Conservation (phyloP, 1,139 yeast genomes). For the Geotrichum cucujoidarum region DNA sequence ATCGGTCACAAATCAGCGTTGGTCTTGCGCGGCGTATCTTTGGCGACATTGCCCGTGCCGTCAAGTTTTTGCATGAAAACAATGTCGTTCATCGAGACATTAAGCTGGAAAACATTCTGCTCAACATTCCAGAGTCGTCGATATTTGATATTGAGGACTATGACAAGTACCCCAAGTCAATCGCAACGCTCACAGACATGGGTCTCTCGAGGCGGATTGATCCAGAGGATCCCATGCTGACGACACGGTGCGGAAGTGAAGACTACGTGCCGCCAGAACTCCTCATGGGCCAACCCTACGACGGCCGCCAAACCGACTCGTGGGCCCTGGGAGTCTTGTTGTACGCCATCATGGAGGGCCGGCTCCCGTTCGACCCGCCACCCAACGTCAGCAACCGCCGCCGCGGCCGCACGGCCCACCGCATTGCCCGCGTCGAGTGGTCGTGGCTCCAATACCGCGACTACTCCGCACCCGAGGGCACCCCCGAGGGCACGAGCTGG, state of each 20-base stretch:
- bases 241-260: constrained; percentile 91
- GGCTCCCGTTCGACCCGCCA: constrained; percentile 77
- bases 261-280: constrained; percentile 95
- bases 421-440: constrained; percentile 94
- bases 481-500: constrained; percentile 36
- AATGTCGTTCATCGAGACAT: constrained; percentile 80
- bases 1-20: constrained; percentile 27
- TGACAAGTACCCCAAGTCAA: constrained; percentile 32
- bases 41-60: constrained; percentile 63
- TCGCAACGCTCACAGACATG: constrained; percentile 75
- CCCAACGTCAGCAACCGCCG: constrained; percentile 37
- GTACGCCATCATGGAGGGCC: constrained; percentile 73
- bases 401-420: constrained; percentile 66
- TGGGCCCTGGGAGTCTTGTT: constrained; percentile 95
- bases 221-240: constrained; percentile 54
- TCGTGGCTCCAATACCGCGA: constrained; percentile 49
- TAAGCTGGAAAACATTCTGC: constrained; percentile 58
- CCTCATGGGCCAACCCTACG: constrained; percentile 81
- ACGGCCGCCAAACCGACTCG: constrained; percentile 82
- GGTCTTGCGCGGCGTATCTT: constrained; percentile 50
- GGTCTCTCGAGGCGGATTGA: constrained; percentile 74
- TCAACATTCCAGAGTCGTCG: not conserved
- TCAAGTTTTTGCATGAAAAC: constrained; percentile 63
- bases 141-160: constrained; percentile 14
- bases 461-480: constrained; percentile 10